phyloP scores from a whole-genome alignment of 306 rosid genomes.

The Acacia confusa region DNA sequence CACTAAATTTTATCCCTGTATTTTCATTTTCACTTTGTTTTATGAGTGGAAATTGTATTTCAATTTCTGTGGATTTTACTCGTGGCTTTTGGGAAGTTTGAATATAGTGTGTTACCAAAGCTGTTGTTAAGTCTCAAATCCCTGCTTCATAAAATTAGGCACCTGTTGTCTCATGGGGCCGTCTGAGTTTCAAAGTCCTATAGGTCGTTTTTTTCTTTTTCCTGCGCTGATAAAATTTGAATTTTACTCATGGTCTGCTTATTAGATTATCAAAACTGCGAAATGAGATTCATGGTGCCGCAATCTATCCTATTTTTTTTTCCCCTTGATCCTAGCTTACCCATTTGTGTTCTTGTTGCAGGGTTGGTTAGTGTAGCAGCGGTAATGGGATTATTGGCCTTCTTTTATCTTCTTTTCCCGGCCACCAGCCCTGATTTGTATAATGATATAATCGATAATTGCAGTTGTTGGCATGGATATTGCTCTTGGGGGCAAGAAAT shows the following conservation, averaged over 20 bases:
- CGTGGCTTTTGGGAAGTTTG: not conserved
- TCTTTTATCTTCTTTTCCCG: constrained; percentile 82
- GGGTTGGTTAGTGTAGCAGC: constrained; percentile 62
- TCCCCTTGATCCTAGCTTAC: constrained; percentile 24
- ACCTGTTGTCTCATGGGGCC: constrained; percentile 1
- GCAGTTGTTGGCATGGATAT: constrained; percentile 91
- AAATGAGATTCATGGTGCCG: not conserved
- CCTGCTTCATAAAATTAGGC: not conserved
- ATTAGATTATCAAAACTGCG: constrained; percentile 23
- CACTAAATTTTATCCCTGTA: not conserved
- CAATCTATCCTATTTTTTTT: not conserved
- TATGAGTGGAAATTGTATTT: not conserved
- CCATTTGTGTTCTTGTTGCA: constrained; percentile 36
- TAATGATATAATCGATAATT: constrained; percentile 61
- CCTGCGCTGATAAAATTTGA: too few relatives aligned
- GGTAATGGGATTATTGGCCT: constrained; percentile 66
- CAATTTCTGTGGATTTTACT: constrained; percentile 4
- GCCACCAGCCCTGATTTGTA: constrained; percentile 72
- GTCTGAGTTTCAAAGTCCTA: not conserved
- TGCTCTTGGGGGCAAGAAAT: constrained; percentile 62
- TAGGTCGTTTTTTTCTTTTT: not conserved
- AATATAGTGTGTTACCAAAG: not conserved
- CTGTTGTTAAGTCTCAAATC: not conserved
- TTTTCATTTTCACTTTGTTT: not conserved
- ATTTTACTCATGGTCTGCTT: not conserved